phyloP scores from a whole-genome alignment of 2,329 filamentous ascomycete species.

The Botrytis elliptica region DNA sequence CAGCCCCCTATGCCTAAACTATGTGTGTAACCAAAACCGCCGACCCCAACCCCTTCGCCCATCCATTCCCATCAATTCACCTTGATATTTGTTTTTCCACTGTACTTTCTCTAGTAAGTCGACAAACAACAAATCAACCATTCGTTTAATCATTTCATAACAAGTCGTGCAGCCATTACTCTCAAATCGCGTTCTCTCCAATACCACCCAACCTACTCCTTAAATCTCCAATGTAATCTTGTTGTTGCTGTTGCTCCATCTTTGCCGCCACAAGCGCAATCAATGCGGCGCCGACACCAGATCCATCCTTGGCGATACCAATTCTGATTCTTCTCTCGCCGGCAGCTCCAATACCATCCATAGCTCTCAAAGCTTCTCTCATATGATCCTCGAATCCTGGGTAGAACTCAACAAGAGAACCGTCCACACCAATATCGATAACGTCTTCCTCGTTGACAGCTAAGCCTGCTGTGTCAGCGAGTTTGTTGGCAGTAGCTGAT shows the following conservation, averaged over 20 bases:
- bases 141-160: slow-evolving; percentile 13
- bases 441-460: slow-evolving; percentile 56
- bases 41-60: background rate
- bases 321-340: slow-evolving; percentile 88
- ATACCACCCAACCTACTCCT: background rate
- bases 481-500: slow-evolving; percentile 32
- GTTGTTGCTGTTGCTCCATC: slow-evolving; percentile 39
- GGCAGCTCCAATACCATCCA: slow-evolving; percentile 72
- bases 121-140: background rate
- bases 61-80: background rate
- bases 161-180: slow-evolving; percentile 2
- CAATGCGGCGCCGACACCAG: slow-evolving; percentile 89
- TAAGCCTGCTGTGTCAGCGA: slow-evolving; percentile 32
- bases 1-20: slow-evolving; percentile 1
- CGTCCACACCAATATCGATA: slow-evolving; percentile 89
- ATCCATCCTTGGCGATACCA: slow-evolving; percentile 95
- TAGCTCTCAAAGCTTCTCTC: slow-evolving; percentile 72
- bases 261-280: slow-evolving; percentile 86
- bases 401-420: slow-evolving; percentile 92
- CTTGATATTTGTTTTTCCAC: background rate
- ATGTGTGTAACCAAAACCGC: background rate
- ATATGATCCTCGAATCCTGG: slow-evolving; percentile 89
- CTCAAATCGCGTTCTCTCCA: background rate
- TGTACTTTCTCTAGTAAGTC: background rate
- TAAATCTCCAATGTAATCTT: slow-evolving; percentile 27